These are phyloP conservation scores for Chytriomyces hyalinus DNA, from an alignment of 192 early-diverging fungal species.

Conservation along the genomic window DNA sequence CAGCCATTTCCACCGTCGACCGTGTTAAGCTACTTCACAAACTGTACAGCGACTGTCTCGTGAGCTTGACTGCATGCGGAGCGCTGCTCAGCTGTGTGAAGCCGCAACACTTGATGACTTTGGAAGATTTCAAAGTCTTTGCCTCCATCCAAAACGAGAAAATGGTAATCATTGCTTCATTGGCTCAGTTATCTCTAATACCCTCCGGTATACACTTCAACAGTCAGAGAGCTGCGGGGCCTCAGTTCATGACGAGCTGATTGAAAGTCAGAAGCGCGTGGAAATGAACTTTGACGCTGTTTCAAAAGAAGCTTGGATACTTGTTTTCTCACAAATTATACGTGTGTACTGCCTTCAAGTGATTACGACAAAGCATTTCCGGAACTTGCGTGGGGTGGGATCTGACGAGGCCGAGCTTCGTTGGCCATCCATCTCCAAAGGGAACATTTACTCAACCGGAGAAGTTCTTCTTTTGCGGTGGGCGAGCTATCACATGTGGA, in stretches of 20 bases:
- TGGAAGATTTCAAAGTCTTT: conserved; percentile 44
- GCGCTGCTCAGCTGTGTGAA: conserved; percentile 51
- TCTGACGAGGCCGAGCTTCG: conserved; percentile 41
- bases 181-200: background rate
- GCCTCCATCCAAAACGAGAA: conserved; percentile 12
- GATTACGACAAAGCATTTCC: conserved; percentile 41
- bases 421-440: conserved; percentile 43
- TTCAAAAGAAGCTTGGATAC: conserved; percentile 58
- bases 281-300: conserved; percentile 43
- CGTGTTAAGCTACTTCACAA: conserved; percentile 22
- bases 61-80: conserved; percentile 41
- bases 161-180: conserved; percentile 10
- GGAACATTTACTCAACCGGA: conserved; percentile 29
- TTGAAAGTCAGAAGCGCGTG: conserved; percentile 35
- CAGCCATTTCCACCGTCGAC: conserved; percentile 24
- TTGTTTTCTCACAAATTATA: conserved; percentile 52
- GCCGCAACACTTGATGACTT: conserved; percentile 53
- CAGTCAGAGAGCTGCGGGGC: conserved; percentile 23
- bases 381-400: conserved; percentile 41
- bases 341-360: conserved; percentile 42
- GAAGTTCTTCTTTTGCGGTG: conserved; percentile 55
- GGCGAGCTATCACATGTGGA: conserved; percentile 50
- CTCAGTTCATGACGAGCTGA: conserved; percentile 45
- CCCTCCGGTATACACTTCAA: background rate
- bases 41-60: conserved; percentile 45